phyloP scores from a whole-genome alignment of 345 rosid genomes.

The Trapa incisa region DNA sequence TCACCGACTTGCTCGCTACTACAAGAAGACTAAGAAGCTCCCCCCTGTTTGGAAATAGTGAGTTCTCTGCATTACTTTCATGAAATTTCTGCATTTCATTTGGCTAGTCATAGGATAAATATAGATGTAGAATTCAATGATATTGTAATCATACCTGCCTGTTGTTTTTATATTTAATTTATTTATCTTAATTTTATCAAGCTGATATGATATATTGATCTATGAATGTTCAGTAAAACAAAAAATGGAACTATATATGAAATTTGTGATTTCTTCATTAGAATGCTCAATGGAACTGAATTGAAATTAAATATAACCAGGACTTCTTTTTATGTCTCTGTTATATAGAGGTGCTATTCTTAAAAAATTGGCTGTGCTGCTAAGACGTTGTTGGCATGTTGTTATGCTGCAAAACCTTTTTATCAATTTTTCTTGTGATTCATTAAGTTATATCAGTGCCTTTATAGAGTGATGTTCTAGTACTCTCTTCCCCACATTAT shows the following conservation, averaged over 20 bases:
- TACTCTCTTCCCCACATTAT: not conserved
- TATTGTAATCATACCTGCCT: not conserved
- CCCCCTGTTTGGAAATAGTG: constrained; percentile 23
- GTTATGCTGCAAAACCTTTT: not conserved
- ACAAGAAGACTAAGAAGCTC: constrained; percentile 20
- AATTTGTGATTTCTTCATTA: too few species aligned
- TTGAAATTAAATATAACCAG: not conserved
- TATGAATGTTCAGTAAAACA: not conserved
- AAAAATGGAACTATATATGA: not conserved
- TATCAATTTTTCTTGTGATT: not conserved
- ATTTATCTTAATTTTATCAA: not conserved
- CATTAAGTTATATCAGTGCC: not conserved
- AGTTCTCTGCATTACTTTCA: not conserved
- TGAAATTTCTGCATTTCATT: not conserved
- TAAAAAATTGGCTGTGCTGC: not conserved
- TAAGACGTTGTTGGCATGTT: not conserved
- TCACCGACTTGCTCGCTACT: constrained; percentile 34
- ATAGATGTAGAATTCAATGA: not conserved
- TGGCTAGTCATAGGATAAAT: not conserved
- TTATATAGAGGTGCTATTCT: not conserved
- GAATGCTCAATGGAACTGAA: too few species aligned
- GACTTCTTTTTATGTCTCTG: not conserved
- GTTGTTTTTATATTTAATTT: not conserved
- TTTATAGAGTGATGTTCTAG: not conserved
- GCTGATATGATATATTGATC: not conserved